Evolutionary conservation across 2,329 filamentous ascomycete species (phyloP), one percentile per base, ranked within the genome.

Genomic region (Alternaria gansuensis): DNA sequence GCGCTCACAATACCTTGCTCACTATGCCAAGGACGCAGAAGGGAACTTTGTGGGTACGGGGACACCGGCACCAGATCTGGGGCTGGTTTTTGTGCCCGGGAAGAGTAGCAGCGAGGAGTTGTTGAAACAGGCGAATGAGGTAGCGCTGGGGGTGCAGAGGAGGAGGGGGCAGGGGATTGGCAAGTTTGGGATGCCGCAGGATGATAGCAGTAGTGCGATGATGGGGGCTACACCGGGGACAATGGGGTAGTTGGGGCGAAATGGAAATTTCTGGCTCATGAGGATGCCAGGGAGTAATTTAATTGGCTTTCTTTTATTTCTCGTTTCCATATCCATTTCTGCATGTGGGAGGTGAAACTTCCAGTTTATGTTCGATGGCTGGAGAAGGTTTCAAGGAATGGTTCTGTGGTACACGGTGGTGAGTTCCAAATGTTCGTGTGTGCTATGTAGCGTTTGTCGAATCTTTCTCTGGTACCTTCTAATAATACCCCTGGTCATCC

Each of bases 11-110:
- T 75, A 74, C 54, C 59, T 69, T 2, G 65, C 68, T 29, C 64
- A 71, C 43, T 76, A 76, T 40, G 68, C 66, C n/a, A 73, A 74
- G 17, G 69, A 75, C 46, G 43, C 57, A 0, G 54, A 73, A 2
- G 74, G 73, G 1, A 74, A 71, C 3, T 75, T 70, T 33, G 26
- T 74, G 1, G 70, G 73, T 0, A 74, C 69, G 0, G 61, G 65
- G 24, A 61, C 44, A 7, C 60, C 64, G 1, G 72, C 72, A 1
- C 62, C 56, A 8, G 71, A 75, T 62, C 64, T 62, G 0, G 69
- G 60, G 0, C 39, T 74, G 31, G 70, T 76, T 0, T 75, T 75
- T 52, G 72, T 74, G 13, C 69, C 71, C 0, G 62, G 62, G 4
- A 73, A 73, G 57, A 64, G 68, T 14, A 74, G 67, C 3, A 59